Evolutionary conservation across 805 yeast genomes (phyloP).

Genomic region (Kluyveromyces dobzhanskii): DNA sequence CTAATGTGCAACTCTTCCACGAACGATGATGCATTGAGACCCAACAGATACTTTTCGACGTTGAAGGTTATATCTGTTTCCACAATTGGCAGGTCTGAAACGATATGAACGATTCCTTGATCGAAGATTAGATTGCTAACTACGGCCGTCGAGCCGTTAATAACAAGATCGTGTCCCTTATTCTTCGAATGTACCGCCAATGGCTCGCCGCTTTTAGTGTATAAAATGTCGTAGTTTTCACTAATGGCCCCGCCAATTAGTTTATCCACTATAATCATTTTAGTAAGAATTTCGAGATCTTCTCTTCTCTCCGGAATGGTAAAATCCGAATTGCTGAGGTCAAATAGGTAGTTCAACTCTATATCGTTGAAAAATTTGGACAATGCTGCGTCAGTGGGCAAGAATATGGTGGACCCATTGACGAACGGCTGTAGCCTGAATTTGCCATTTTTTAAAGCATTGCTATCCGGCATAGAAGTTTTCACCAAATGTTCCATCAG

Average conservation of each 20-base stretch:
- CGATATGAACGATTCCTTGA: conserved; percentile 45
- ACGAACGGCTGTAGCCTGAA: conserved; percentile 8
- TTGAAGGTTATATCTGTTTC: conserved; percentile 33
- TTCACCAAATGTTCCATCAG: background rate
- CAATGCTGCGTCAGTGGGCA: conserved; percentile 38
- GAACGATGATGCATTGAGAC: conserved; percentile 50
- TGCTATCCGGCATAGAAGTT: background rate
- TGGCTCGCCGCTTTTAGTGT: conserved; percentile 23
- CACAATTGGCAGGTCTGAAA: conserved; percentile 27
- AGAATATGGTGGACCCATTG: conserved; percentile 35
- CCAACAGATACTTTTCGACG: conserved; percentile 50
- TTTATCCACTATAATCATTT: conserved; percentile 33
- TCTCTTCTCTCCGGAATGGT: conserved; percentile 27
- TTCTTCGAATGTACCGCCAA: conserved; percentile 16
- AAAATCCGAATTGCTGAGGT: conserved; percentile 2
- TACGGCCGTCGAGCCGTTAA: conserved; percentile 27
- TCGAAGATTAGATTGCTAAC: conserved; percentile 35
- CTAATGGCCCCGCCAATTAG: conserved; percentile 37
- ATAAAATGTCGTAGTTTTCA: conserved; percentile 7
- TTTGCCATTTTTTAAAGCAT: background rate
- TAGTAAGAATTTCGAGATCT: conserved; percentile 15
- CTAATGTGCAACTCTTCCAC: conserved; percentile 65
- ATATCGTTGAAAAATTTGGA: conserved; percentile 30
- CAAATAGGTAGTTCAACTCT: conserved; percentile 37
- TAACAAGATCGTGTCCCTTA: conserved; percentile 29